Base-by-base conservation (phyloP, 805 yeast genomes). In the Pichia cephalocereana region DNA sequence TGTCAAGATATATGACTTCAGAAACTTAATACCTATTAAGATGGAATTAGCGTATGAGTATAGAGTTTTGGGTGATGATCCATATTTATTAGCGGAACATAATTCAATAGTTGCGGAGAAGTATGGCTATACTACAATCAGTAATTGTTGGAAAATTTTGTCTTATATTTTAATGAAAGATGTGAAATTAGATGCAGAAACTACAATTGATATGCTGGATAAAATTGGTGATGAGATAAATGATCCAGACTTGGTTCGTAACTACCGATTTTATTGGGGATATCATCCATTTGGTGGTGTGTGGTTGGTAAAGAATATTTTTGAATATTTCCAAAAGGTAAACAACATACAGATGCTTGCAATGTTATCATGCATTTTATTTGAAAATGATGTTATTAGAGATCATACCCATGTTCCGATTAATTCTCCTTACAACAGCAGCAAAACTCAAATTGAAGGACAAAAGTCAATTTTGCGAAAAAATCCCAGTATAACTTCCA, bases 261-360 rank as follows among this genome's bases (percentile, higher is more conserved):
- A 55, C 47, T 57, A 53, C 44, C 49, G 64, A 23, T 76, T 78
- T 51, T 76, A 74, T 49, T 90, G 96, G 96, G 91, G 91, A 0
- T 66, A 75, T 6, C 95, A 86, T 61, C 90, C 89, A 0, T 76
- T 83, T 61, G 96, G 95, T 1, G 72, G 80, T 38, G 55, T 71
- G 12, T 78, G 87, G 85, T 67, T 87, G 23, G 71, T 87, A 0
- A 71, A 71, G 27, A 77, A 79, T 50, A 68, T 88, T 38, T 70
- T 90, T 58, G 59, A 62, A 1, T 82, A 82, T 56, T 88, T 82
- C 59, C 93, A 83, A 56, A 65, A 57, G 34, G 59, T 70, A 40
- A 79, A 82, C 2, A 83, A 91, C 57, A 65, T 87, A 28, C 97
- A 91, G 62, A 87, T 91, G 96, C 68, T 90, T 26, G 96, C 95